These are phyloP conservation scores for Clathrospora elynae DNA, from an alignment of 2,329 filamentous ascomycete genomes.

Conservation along the genomic window DNA sequence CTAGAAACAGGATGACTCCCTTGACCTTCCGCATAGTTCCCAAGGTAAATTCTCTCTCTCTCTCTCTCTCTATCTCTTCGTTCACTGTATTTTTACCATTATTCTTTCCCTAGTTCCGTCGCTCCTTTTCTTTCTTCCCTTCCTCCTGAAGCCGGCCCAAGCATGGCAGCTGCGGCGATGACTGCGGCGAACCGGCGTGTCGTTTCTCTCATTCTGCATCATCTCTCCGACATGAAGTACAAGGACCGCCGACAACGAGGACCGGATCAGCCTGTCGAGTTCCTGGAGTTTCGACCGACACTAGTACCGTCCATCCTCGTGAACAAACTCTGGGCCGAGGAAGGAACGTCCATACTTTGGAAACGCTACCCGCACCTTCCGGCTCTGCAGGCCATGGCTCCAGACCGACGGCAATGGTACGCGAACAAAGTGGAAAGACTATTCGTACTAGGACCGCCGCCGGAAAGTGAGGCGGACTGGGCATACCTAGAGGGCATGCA, in stretches of 20 bases:
- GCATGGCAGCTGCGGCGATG: slow-evolving; percentile 30
- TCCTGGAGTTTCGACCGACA: slow-evolving; percentile 43
- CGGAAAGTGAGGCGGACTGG: slow-evolving; percentile 20
- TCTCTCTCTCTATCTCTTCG: slow-evolving; percentile 4
- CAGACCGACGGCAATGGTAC: slow-evolving; percentile 36
- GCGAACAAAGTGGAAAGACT: slow-evolving; percentile 39
- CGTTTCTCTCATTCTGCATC: slow-evolving; percentile 32
- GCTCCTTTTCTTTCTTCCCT: slow-evolving; percentile 12
- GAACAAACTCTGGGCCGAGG: slow-evolving; percentile 43
- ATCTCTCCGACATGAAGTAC: slow-evolving; percentile 41
- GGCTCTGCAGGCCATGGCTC: slow-evolving; percentile 29
- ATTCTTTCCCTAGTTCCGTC: slow-evolving; percentile 5
- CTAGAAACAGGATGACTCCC: slow-evolving; percentile 19
- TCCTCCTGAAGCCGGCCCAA: slow-evolving; percentile 10
- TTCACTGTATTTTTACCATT: neutral
- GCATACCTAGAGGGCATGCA: slow-evolving; percentile 32
- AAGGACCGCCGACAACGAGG: slow-evolving; percentile 38
- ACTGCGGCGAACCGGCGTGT: slow-evolving; percentile 33
- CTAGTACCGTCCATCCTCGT: slow-evolving; percentile 40
- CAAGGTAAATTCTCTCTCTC: slow-evolving; percentile 2
- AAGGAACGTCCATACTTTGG: slow-evolving; percentile 41
- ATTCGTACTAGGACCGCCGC: slow-evolving; percentile 28
- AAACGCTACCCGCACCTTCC: slow-evolving; percentile 39
- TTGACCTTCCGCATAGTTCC: slow-evolving; percentile 4
- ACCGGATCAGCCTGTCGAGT: slow-evolving; percentile 41